Percentiles rank a stretch among this genome's conserved stretches.
Conservation (phyloP, 805 yeast species). For the Kuraishia ogatae region DNA sequence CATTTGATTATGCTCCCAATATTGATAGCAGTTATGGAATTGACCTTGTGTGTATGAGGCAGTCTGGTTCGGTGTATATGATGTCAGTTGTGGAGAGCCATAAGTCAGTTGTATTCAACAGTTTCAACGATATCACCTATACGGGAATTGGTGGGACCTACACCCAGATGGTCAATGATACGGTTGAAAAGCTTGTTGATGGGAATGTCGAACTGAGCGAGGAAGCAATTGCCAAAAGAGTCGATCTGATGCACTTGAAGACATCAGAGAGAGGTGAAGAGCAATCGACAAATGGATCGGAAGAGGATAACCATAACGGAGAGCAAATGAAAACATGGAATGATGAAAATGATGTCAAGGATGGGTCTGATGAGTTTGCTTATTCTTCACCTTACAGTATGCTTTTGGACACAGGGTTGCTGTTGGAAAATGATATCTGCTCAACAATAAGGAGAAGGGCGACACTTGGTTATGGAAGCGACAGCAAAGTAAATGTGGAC, state of each 20-base stretch:
- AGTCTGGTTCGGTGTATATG: conserved; percentile 78
- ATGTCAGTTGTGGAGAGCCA: conserved; percentile 69
- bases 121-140: conserved; percentile 56
- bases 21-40: conserved; percentile 39
- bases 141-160: conserved; percentile 51
- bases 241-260: not conserved
- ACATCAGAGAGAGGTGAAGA: not conserved
- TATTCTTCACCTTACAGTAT: conserved; percentile 11
- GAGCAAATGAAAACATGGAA: conserved; percentile 17
- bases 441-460: conserved; percentile 68
- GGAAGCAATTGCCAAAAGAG: conserved; percentile 1
- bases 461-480: conserved; percentile 58
- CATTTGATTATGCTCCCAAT: conserved; percentile 76
- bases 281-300: conserved; percentile 2
- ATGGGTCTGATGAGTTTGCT: conserved; percentile 19
- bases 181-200: conserved; percentile 10
- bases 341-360: conserved; percentile 15
- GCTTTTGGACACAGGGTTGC: conserved; percentile 8
- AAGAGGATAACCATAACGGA: conserved; percentile 4
- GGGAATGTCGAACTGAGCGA: not conserved
- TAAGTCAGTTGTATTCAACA: conserved; percentile 53
- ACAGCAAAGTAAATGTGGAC: conserved; percentile 53
- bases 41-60: conserved; percentile 79
- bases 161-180: conserved; percentile 31
- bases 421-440: conserved; percentile 67